Conservation (phyloP, 2,329 filamentous ascomycete genomes). For the Fusarium transvaalense region DNA sequence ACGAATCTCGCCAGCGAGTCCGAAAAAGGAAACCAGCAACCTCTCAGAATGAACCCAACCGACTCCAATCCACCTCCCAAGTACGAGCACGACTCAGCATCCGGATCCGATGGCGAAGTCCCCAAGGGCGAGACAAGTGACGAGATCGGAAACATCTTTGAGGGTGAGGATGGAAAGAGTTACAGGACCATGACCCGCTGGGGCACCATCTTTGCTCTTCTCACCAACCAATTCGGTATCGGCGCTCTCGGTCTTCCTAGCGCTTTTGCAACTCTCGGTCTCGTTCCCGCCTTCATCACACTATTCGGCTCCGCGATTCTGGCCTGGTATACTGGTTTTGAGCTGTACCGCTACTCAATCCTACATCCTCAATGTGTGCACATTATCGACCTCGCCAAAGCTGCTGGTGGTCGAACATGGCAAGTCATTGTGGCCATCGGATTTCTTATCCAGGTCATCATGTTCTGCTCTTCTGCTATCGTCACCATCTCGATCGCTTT, state of each 20-base stretch:
- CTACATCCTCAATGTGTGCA: constrained; percentile 73
- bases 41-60: background rate
- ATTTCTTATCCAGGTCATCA: constrained; percentile 24
- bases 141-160: constrained; percentile 26
- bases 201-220: constrained; percentile 36
- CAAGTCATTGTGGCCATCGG: constrained; percentile 20
- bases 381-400: constrained; percentile 74
- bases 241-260: constrained; percentile 74
- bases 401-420: constrained; percentile 54
- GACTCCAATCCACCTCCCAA: background rate
- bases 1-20: constrained; percentile 5
- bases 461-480: constrained; percentile 24
- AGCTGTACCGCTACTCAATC: background rate
- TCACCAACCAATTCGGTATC: constrained; percentile 46
- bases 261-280: constrained; percentile 74
- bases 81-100: constrained; percentile 12
- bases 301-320: background rate
- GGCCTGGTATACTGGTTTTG: constrained; percentile 1
- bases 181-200: constrained; percentile 39
- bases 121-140: constrained; percentile 15
- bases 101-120: constrained; percentile 12
- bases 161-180: constrained; percentile 34
- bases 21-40: background rate
- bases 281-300: constrained; percentile 47
- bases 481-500: constrained; percentile 30